Percentiles rank a stretch among this genome's conserved stretches.
phyloP scores from a whole-genome alignment of 139 green algal genomes.

The Coelastrella sp. region DNA sequence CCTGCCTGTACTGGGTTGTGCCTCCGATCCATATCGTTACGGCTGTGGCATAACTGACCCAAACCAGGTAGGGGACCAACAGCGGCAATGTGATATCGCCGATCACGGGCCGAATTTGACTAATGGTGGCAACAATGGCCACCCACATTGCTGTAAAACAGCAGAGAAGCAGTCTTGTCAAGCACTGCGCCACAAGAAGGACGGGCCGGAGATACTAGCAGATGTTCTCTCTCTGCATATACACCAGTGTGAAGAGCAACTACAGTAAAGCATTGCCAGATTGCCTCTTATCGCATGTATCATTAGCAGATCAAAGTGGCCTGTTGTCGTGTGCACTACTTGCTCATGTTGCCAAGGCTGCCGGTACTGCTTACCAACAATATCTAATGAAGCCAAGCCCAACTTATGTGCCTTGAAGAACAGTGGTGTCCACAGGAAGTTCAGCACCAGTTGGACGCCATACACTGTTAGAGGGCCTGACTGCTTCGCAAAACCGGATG shows the following conservation, averaged over 20 bases:
- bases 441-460: slow-evolving; percentile 60
- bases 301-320: no score
- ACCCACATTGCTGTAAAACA: slow-evolving; percentile 49
- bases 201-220: no score
- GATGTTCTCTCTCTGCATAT: no score
- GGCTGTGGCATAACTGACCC: slow-evolving; percentile 44
- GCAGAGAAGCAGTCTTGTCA: not conserved
- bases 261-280: no score
- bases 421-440: slow-evolving; percentile 71
- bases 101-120: slow-evolving; percentile 28
- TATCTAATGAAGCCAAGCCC: slow-evolving; percentile 63
- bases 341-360: no score
- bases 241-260: no score
- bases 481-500: slow-evolving; percentile 22
- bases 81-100: slow-evolving; percentile 28
- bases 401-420: slow-evolving; percentile 77
- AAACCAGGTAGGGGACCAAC: slow-evolving; percentile 49
- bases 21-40: not conserved
- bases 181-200: no score
- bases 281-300: no score
- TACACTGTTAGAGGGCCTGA: slow-evolving; percentile 53
- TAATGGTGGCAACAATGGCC: slow-evolving; percentile 43
- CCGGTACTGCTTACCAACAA: slow-evolving; percentile 49
- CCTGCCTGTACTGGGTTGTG: not conserved
- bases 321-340: no score